Evolutionary conservation across 2,329 filamentous ascomycete species (phyloP).

Genomic region (Zymoseptoria pseudotritici): DNA sequence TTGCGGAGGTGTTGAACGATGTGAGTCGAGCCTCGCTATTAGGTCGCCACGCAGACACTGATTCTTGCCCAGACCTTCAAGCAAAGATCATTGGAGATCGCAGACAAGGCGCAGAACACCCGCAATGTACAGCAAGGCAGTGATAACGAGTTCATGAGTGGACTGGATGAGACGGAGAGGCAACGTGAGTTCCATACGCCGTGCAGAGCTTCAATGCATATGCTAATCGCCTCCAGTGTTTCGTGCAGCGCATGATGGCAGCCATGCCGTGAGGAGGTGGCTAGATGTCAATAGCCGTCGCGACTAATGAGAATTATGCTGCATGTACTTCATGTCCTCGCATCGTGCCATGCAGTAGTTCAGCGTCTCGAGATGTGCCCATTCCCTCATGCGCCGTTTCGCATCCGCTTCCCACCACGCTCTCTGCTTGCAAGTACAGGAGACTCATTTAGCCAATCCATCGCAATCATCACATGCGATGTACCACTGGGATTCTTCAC

Average conservation of each 20-base stretch:
- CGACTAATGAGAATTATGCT: not conserved
- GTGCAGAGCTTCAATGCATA: not conserved
- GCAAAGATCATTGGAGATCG: slow-evolving; percentile 70
- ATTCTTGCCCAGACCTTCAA: slow-evolving; percentile 60
- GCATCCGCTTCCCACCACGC: too few species aligned
- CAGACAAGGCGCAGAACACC: slow-evolving; percentile 81
- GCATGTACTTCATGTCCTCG: too few species aligned
- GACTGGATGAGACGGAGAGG: slow-evolving; percentile 85
- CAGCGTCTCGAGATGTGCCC: too few species aligned
- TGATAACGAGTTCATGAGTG: slow-evolving; percentile 75
- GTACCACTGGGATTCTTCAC: too few species aligned
- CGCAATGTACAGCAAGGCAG: slow-evolving; percentile 34
- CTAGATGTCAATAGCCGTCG: slow-evolving; percentile 21
- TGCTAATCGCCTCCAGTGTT: slow-evolving; percentile 33
- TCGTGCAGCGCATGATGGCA: slow-evolving; percentile 42
- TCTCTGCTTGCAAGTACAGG: too few species aligned
- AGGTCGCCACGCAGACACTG: not conserved
- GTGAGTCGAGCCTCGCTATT: slow-evolving; percentile 20
- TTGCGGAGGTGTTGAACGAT: slow-evolving; percentile 52
- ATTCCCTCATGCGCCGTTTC: too few species aligned
- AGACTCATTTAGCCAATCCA: too few species aligned
- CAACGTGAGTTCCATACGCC: slow-evolving; percentile 39
- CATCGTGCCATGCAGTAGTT: too few species aligned
- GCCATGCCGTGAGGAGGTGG: slow-evolving; percentile 40
- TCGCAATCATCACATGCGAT: too few species aligned